Evolutionary conservation across 106 monocot genomes (phyloP).

Genomic region (Posidonia australis): DNA sequence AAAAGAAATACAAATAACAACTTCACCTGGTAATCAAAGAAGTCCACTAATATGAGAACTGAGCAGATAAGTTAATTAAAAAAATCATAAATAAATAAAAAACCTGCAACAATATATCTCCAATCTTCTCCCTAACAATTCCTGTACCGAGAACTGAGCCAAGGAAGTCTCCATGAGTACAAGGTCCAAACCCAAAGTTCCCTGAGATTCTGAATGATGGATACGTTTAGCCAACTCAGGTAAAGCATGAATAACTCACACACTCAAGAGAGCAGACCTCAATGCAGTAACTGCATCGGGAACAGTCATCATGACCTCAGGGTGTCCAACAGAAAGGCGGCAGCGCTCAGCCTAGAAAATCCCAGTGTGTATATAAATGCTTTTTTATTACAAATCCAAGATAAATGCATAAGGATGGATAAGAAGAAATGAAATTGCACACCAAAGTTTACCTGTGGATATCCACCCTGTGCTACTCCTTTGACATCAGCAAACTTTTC

Average conservation of each 20-base stretch:
- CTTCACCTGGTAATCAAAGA: no score
- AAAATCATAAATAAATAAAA: neutral
- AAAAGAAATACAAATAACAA: no score
- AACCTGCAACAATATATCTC: slow-evolving; percentile 95
- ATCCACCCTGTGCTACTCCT: slow-evolving; percentile 79
- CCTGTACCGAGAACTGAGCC: slow-evolving; percentile 84
- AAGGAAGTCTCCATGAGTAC: slow-evolving; percentile 94
- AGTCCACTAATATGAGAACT: neutral
- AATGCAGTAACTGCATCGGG: slow-evolving; percentile 78
- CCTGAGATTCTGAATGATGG: slow-evolving; percentile 60
- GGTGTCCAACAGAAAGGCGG: slow-evolving; percentile 74
- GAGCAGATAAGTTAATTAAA: no score
- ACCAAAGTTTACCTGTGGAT: slow-evolving; percentile 44
- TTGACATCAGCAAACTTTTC: slow-evolving; percentile 66
- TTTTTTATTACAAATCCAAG: neutral
- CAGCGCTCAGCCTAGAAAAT: slow-evolving; percentile 67
- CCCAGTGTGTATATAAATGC: no score
- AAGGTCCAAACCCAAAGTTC: slow-evolving; percentile 77
- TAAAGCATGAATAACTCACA: slow-evolving; percentile 5
- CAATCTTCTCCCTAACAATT: slow-evolving; percentile 78
- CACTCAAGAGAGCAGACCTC: slow-evolving; percentile 31
- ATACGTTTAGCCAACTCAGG: slow-evolving; percentile 22
- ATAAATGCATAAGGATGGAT: neutral
- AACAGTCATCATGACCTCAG: slow-evolving; percentile 41
- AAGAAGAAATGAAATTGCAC: neutral